A percentile compares a stretch with the other conserved stretches of the same genome.
phyloP scores from a whole-genome alignment of 2,329 filamentous ascomycete species.

The Botrytis pseudocinerea region DNA sequence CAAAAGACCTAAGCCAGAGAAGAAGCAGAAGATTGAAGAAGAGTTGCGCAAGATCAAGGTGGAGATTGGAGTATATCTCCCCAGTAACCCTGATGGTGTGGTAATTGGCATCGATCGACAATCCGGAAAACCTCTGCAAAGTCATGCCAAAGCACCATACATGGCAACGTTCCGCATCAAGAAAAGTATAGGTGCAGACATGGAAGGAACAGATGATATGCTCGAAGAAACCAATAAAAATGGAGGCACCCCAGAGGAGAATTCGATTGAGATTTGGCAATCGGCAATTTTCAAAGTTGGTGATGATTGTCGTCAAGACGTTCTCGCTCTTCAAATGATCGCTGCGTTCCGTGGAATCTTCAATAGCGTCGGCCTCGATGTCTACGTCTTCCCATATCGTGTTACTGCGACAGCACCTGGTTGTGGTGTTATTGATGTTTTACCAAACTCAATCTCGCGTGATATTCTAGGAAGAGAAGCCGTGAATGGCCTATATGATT shows the following conservation, averaged over 20 bases:
- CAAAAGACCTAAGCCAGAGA: conserved; percentile 88
- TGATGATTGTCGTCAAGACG: conserved; percentile 96
- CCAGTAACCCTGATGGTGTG: conserved; percentile 93
- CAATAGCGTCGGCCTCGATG: conserved; percentile 89
- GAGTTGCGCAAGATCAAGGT: conserved; percentile 97
- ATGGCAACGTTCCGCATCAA: conserved; percentile 99
- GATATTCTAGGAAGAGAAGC: conserved; percentile 98
- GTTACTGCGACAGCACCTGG: conserved; percentile 96
- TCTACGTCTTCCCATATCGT: conserved; percentile 95
- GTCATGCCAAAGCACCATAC: conserved; percentile 96
- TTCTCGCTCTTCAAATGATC: conserved; percentile 96
- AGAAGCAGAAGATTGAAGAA: conserved; percentile 99
- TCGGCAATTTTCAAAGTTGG: conserved; percentile 99
- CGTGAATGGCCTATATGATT: conserved; percentile 97
- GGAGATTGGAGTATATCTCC: conserved; percentile 94
- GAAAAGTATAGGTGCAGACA: conserved; percentile 63
- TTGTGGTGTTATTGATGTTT: conserved; percentile 95
- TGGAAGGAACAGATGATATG: conserved; percentile 55
- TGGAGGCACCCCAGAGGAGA: conserved; percentile 44
- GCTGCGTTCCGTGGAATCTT: conserved; percentile 97
- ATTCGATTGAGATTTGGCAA: conserved; percentile 93
- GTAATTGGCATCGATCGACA: conserved; percentile 98
- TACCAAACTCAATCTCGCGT: conserved; percentile 95
- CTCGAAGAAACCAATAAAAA: conserved; percentile 50
- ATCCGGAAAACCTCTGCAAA: conserved; percentile 94